A percentile compares a stretch with the other conserved stretches of the same genome.
phyloP scores from a whole-genome alignment of 768 basidiomycete species.

The Hericium alpestre region DNA sequence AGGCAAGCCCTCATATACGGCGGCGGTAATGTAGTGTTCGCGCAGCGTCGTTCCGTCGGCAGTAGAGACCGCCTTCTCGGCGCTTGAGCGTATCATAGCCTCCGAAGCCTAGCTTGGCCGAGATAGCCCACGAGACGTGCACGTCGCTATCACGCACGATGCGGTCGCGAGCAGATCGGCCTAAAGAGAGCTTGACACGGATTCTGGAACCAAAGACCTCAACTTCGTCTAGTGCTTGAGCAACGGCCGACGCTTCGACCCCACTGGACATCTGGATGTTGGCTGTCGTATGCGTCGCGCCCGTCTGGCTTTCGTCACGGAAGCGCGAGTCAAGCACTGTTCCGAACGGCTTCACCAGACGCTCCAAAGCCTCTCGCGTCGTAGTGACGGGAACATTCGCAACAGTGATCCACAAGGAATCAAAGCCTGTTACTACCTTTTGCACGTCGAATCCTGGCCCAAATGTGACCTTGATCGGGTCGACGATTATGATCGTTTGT shows the following conservation, averaged over 20 bases:
- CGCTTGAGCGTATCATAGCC: slow-evolving; percentile 46
- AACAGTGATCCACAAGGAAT: slow-evolving; percentile 52
- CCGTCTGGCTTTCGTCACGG: background rate
- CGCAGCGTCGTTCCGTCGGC: slow-evolving; percentile 22
- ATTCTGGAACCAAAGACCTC: slow-evolving; percentile 29
- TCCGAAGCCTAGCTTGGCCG: slow-evolving; percentile 45
- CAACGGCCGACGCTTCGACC: slow-evolving; percentile 43
- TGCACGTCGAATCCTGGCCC: slow-evolving; percentile 51
- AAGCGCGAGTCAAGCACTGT: slow-evolving; percentile 28
- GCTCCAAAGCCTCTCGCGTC: slow-evolving; percentile 23
- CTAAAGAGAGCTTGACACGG: slow-evolving; percentile 35
- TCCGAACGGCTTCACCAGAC: slow-evolving; percentile 37
- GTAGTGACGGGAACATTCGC: slow-evolving; percentile 35
- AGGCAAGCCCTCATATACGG: slow-evolving; percentile 47
- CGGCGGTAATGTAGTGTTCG: slow-evolving; percentile 34
- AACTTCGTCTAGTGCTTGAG: slow-evolving; percentile 36
- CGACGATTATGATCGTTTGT: slow-evolving; percentile 29
- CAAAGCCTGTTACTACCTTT: slow-evolving; percentile 54
- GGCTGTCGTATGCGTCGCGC: slow-evolving; percentile 18
- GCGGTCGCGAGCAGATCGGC: slow-evolving; percentile 26
- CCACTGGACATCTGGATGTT: slow-evolving; percentile 39
- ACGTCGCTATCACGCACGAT: slow-evolving; percentile 44
- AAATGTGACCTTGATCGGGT: slow-evolving; percentile 46
- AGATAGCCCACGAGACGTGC: slow-evolving; percentile 49
- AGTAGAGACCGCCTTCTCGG: slow-evolving; percentile 38